These are phyloP conservation scores for Pleurotus eryngii DNA, from an alignment of 768 basidiomycete genomes.

Conservation along the genomic window DNA sequence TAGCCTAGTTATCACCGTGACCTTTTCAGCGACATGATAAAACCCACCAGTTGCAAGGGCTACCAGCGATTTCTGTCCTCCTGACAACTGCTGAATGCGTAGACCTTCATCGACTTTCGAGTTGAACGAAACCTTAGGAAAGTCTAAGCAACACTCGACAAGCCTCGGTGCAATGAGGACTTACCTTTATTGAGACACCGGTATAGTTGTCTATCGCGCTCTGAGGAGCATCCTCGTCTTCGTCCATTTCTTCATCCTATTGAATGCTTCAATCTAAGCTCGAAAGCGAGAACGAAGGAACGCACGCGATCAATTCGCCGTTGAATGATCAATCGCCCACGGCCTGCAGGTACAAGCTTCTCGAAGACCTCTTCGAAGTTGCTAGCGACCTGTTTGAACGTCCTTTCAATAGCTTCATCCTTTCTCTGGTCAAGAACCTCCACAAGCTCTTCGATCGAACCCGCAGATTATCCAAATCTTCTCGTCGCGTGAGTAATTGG, in stretches of 20 bases:
- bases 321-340: slow-evolving; percentile 90
- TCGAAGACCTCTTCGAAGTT: slow-evolving; percentile 98
- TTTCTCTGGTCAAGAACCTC: slow-evolving; percentile 94
- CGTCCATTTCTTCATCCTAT: slow-evolving; percentile 71
- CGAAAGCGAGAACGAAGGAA: not conserved
- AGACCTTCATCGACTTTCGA: slow-evolving; percentile 97
- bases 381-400: slow-evolving; percentile 96
- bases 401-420: slow-evolving; percentile 97
- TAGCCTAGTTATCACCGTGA: not conserved
- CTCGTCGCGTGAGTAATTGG: slow-evolving; percentile 78
- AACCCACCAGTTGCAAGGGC: slow-evolving; percentile 83
- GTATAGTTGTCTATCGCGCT: slow-evolving; percentile 91
- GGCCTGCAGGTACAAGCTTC: slow-evolving; percentile 90
- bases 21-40: not conserved
- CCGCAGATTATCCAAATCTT: slow-evolving; percentile 88
- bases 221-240: slow-evolving; percentile 74
- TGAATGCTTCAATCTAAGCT: not conserved
- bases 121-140: slow-evolving; percentile 88
- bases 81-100: slow-evolving; percentile 93
- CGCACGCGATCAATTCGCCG: slow-evolving; percentile 80
- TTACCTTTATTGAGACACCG: slow-evolving; percentile 91
- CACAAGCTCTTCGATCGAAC: slow-evolving; percentile 90
- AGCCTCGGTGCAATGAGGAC: not conserved
- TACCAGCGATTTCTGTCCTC: slow-evolving; percentile 96
- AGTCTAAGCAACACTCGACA: slow-evolving; percentile 3